phyloP scores from a whole-genome alignment of 352 stramenopile species.

The Globisporangium parvum region DNA sequence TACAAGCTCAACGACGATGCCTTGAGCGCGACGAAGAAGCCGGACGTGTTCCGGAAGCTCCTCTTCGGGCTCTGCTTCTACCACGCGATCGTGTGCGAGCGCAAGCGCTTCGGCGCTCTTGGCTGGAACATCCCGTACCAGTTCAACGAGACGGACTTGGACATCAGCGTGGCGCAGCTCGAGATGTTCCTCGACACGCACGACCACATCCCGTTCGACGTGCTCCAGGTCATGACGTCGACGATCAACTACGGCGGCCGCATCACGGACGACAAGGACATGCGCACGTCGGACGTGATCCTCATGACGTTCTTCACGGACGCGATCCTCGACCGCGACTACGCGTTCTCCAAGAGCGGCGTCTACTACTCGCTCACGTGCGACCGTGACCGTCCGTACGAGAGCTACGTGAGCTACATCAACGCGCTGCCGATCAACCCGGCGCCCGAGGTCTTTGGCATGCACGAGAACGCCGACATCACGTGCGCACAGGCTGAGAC shows the following conservation, averaged over 20 bases:
- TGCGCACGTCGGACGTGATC: slow-evolving; percentile 88
- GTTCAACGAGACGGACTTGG: slow-evolving; percentile 96
- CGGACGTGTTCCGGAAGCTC: slow-evolving; percentile 90
- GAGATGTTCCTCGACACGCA: slow-evolving; percentile 88
- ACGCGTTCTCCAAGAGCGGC: slow-evolving; percentile 75
- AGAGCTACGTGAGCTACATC: slow-evolving; percentile 92
- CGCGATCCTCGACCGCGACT: slow-evolving; percentile 67
- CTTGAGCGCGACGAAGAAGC: slow-evolving; percentile 82
- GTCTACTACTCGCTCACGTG: slow-evolving; percentile 84
- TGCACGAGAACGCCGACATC: slow-evolving; percentile 94
- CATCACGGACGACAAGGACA: slow-evolving; percentile 94
- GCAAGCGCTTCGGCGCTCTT: slow-evolving; percentile 92
- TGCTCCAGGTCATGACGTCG: slow-evolving; percentile 91
- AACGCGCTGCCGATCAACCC: slow-evolving; percentile 88
- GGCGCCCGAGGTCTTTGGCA: slow-evolving; percentile 90
- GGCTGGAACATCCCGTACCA: slow-evolving; percentile 97
- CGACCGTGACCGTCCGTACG: slow-evolving; percentile 58
- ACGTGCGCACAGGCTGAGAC: slow-evolving; percentile 89
- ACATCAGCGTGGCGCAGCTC: slow-evolving; percentile 82
- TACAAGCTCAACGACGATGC: slow-evolving; percentile 90
- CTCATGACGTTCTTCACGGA: slow-evolving; percentile 87
- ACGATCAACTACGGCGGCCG: slow-evolving; percentile 94
- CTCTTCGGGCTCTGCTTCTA: slow-evolving; percentile 92
- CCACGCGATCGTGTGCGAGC: slow-evolving; percentile 91
- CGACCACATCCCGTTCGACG: slow-evolving; percentile 78